Percentiles rank a stretch among this genome's conserved stretches.
These are phyloP conservation scores for Xylariomycetidae sp. DNA, from an alignment of 2,329 filamentous ascomycete genomes.

Conservation along the genomic window DNA sequence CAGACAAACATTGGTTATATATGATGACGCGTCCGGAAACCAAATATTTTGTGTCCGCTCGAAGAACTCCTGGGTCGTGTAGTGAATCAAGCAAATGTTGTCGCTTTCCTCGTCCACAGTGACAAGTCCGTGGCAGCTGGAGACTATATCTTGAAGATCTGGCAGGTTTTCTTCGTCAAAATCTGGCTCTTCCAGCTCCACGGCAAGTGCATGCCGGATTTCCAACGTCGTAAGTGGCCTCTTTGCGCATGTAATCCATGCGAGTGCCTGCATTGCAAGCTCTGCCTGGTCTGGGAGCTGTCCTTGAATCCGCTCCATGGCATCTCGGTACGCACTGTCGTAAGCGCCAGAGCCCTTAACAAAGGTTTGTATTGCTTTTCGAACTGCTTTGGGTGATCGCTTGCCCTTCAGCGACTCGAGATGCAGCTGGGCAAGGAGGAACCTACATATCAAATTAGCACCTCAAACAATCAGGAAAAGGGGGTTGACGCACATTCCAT, in stretches of 20 bases:
- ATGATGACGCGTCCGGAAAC: background rate
- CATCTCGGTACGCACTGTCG: background rate
- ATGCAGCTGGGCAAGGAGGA: constrained; percentile 1
- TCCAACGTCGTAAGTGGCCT: constrained; percentile 17
- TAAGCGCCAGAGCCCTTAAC: background rate
- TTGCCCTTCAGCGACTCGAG: constrained; percentile 1
- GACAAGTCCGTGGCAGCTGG: constrained; percentile 32
- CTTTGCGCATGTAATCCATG: constrained; percentile 4
- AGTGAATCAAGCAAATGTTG: constrained; percentile 34
- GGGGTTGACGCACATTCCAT: constrained; percentile 1
- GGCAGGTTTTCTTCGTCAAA: constrained; percentile 27
- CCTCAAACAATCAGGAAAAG: background rate
- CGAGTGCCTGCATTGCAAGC: background rate
- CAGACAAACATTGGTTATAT: background rate
- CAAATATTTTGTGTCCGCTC: constrained; percentile 8
- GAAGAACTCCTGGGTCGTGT: constrained; percentile 37
- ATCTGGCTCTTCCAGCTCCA: constrained; percentile 17
- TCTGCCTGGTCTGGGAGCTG: background rate
- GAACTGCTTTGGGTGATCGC: background rate
- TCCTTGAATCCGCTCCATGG: background rate
- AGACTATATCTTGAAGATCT: constrained; percentile 21
- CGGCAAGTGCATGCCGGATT: constrained; percentile 33
- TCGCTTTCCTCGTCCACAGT: constrained; percentile 29
- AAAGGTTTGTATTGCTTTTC: background rate
- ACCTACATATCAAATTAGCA: background rate